Conservation (phyloP, 2,329 filamentous ascomycete species). For the Dissoconium aciculare region DNA sequence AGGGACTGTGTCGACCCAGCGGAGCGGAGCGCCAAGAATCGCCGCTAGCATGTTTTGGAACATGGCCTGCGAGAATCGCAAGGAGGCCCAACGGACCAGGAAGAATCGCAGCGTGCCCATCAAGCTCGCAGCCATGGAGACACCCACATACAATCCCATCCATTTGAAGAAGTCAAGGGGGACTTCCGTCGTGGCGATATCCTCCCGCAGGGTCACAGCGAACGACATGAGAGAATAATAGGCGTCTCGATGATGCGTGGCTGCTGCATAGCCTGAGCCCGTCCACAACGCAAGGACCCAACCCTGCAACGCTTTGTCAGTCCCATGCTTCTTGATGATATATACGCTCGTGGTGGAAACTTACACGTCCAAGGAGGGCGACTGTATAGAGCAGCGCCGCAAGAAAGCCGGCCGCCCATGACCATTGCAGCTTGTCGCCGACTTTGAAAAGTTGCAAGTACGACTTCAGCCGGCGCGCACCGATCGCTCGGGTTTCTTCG, state of each 20-base stretch:
- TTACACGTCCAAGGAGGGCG: not conserved
- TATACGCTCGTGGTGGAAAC: not conserved
- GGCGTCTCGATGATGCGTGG: not conserved
- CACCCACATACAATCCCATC: conserved; percentile 1
- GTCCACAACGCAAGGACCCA: conserved; percentile 1
- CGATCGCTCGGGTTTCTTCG: not conserved
- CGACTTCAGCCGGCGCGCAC: conserved; percentile 1
- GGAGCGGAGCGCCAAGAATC: not conserved
- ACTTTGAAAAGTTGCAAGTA: conserved; percentile 1
- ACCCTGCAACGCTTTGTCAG: conserved; percentile 1
- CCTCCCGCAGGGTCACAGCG: not conserved
- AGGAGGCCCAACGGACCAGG: not conserved
- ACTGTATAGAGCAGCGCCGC: not conserved
- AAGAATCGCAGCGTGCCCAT: not conserved
- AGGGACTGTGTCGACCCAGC: conserved; percentile 62
- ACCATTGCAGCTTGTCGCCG: conserved; percentile 1
- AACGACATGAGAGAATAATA: conserved; percentile 1
- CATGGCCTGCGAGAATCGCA: conserved; percentile 1
- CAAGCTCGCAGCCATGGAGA: not conserved
- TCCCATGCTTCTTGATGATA: not conserved
- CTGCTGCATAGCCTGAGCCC: not conserved
- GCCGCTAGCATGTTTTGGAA: conserved; percentile 1
- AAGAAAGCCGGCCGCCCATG: conserved; percentile 1
- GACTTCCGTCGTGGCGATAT: conserved; percentile 1
- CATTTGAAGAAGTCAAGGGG: conserved; percentile 1